Evolutionary conservation across 2,329 filamentous ascomycete species (phyloP), one percentile per base, ranked within the genome.

Genomic region (Penicillium brevicompactum): DNA sequence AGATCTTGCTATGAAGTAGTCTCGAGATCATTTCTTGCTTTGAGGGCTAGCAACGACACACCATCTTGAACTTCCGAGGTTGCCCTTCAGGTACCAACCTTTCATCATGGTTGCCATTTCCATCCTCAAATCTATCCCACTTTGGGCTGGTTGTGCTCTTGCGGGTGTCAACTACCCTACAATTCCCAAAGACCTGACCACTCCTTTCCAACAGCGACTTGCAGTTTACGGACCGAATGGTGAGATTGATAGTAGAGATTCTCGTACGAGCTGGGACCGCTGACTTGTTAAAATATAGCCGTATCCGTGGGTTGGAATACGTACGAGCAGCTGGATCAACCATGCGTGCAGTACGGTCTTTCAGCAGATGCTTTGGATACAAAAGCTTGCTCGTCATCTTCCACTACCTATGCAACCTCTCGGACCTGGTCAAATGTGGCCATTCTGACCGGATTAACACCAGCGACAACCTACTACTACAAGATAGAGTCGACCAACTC

Each of bases 381-480:
- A 6, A 51, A 76, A 45, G 69, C 73, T 2, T 85, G 82, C 69
- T 80, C 80, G 1, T 70, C 68, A 13, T 67, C 60, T 3, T 80
- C 82, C 0, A 70, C 74, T 7, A 84, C 82, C 1, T 85, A 85
- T 58, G 66, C 71, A 1, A 80, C 78, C 1, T 84, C 82, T n/a
- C 76, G 82, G 11, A 85, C 82, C 0, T 83, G 75, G 60, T 77
- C 76, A 34, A 81, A 84, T 58, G 71, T 73, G 0, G 83, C 83
- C 1, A 73, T 72, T 2, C 67, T 86, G 32, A 71, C 72, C 0
- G 73, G 65, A 6, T 68, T 86, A 18, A 70, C 68, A 0, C 77
- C 83, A 0, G 82, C 78, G 0, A 84, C 82, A 1, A 83, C 76
- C 0, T 86, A 86, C 68, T 86, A 83, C 73, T 86, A 86, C 73